Conservation (phyloP, 768 basidiomycete genomes). For the Candolleomyces efflorescens region DNA sequence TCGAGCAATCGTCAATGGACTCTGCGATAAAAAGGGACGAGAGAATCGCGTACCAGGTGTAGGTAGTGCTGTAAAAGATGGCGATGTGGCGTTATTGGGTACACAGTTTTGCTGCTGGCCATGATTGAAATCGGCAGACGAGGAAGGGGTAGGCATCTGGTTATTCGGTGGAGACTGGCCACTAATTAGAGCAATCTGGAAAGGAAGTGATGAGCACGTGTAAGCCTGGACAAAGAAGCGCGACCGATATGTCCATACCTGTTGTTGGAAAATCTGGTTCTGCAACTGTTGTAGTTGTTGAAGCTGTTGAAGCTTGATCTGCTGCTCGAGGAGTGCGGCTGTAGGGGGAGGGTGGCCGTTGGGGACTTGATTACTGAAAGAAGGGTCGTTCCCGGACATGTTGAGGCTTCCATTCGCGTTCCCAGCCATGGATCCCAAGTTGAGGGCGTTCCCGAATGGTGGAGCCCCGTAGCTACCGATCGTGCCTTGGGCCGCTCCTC, state of each 20-base stretch:
- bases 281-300: conserved; percentile 77
- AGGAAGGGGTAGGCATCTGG: conserved; percentile 24
- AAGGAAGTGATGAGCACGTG: conserved; percentile 2
- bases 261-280: conserved; percentile 85
- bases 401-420: background rate
- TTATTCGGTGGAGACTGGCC: conserved; percentile 36
- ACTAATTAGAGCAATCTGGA: conserved; percentile 67
- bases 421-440: background rate
- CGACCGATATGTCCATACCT: conserved; percentile 43
- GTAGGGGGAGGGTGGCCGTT: background rate
- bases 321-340: conserved; percentile 57
- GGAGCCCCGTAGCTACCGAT: background rate
- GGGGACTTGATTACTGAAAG: background rate
- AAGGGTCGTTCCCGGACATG: background rate
- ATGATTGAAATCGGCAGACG: conserved; percentile 22
- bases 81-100: conserved; percentile 1
- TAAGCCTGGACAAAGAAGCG: background rate
- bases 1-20: background rate
- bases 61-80: conserved; percentile 20
- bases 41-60: conserved; percentile 25
- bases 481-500: background rate
- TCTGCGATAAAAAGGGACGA: too few relatives aligned
- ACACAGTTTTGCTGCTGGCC: conserved; percentile 43
- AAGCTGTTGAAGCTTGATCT: conserved; percentile 72
- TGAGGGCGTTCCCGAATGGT: background rate